Percentiles rank a stretch among this genome's conserved stretches.
Evolutionary conservation across 192 early-diverging fungal species (phyloP).

Genomic region (Linnemannia zychae): DNA sequence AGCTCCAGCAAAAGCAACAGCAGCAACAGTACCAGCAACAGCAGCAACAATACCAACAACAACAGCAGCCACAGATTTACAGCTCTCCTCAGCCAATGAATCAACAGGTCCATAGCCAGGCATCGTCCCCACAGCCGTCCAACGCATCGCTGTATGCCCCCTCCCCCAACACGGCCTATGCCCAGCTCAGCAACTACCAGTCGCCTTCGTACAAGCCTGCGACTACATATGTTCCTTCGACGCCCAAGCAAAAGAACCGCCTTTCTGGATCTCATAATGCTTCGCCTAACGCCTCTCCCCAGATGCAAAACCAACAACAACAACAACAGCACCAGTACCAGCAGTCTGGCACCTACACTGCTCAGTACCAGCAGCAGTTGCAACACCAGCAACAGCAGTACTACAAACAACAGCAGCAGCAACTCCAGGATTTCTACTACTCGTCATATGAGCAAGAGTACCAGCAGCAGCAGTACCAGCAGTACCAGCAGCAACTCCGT

Average conservation of each 20-base stretch:
- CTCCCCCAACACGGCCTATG: constrained; percentile 18
- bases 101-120: constrained; percentile 18
- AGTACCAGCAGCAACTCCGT: constrained; percentile 44
- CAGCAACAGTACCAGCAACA: constrained; percentile 35
- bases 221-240: constrained; percentile 39
- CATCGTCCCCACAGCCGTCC: constrained; percentile 25
- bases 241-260: constrained; percentile 44
- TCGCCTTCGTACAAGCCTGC: constrained; percentile 36
- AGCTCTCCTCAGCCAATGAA: constrained; percentile 32
- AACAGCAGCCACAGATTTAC: constrained; percentile 30
- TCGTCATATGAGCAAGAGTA: constrained; percentile 46
- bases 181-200: constrained; percentile 18
- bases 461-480: constrained; percentile 49
- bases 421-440: constrained; percentile 54
- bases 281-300: constrained; percentile 29
- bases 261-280: constrained; percentile 36
- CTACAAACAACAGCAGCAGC: constrained; percentile 39
- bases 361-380: constrained; percentile 38
- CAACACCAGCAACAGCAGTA: constrained; percentile 43
- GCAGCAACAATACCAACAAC: constrained; percentile 29
- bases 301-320: constrained; percentile 41
- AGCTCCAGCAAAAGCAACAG: constrained; percentile 23
- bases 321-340: constrained; percentile 29
- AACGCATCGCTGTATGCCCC: constrained; percentile 10
- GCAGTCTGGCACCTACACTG: constrained; percentile 25